Evolutionary conservation across 225 moss, liverwort and hornwort species (phyloP).

Genomic region (Pseudoscleropodium purum): DNA sequence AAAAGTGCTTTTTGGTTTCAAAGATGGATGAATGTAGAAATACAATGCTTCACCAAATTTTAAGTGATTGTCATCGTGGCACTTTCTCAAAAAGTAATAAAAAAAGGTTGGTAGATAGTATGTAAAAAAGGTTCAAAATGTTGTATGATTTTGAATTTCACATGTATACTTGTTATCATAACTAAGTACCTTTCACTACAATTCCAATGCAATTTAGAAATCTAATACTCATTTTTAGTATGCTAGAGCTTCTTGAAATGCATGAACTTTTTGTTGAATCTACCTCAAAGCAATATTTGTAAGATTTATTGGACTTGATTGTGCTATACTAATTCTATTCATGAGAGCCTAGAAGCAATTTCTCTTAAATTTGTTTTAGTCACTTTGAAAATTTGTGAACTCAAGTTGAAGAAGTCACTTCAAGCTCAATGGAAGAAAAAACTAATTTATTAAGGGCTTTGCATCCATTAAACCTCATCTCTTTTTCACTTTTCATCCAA

Average conservation of each 20-base stretch:
- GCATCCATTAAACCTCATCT: neutral
- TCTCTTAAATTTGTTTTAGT: neutral
- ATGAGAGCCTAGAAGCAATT: neutral
- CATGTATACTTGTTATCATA: neutral
- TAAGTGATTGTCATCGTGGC: too few relatives aligned
- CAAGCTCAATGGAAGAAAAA: too few relatives aligned
- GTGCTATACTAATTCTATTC: fast-evolving
- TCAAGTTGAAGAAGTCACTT: neutral
- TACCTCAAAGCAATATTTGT: fast-evolving
- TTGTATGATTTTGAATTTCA: neutral
- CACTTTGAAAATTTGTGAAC: neutral
- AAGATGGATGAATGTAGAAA: too few relatives aligned
- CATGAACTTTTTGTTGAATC: neutral
- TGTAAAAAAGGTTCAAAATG: neutral
- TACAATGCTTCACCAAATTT: too few relatives aligned
- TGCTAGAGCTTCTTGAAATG: neutral
- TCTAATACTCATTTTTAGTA: neutral
- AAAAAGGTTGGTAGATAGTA: neutral
- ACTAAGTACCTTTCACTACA: neutral
- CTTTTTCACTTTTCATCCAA: neutral
- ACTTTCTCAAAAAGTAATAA: too few relatives aligned
- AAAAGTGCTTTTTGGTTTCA: too few relatives aligned
- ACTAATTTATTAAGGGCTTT: neutral
- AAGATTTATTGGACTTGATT: fast-evolving
- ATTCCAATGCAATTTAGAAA: neutral